phyloP scores from a whole-genome alignment of 202 grass and related monocot genomes.

The Brachypodium distachyon region DNA sequence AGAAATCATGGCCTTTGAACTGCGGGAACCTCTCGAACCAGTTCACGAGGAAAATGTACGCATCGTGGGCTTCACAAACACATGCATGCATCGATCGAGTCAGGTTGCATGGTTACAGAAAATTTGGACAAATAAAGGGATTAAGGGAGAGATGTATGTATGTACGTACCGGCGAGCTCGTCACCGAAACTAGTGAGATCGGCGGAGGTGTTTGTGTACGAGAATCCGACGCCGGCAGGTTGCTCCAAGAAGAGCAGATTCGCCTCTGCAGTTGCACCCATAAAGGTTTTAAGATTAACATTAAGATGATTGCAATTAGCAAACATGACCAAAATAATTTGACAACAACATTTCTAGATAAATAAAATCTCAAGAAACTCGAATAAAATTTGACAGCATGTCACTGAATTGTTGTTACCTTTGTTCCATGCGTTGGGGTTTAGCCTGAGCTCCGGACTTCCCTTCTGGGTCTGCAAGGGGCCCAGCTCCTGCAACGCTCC shows the following conservation, averaged over 20 bases:
- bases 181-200: conserved; percentile 4
- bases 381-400: too few species aligned
- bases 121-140: too few species aligned
- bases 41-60: too few species aligned
- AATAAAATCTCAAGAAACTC: too few species aligned
- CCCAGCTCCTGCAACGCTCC: conserved; percentile 45
- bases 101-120: too few species aligned
- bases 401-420: conserved; percentile 10
- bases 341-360: too few species aligned
- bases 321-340: not conserved
- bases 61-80: not conserved
- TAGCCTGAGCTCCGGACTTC: conserved; percentile 22
- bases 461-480: conserved; percentile 37
- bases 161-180: conserved; percentile 3
- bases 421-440: conserved; percentile 52
- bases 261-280: not conserved
- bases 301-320: not conserved
- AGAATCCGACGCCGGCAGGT: conserved; percentile 35
- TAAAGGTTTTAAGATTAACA: not conserved
- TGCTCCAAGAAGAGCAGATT: conserved; percentile 35
- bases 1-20: too few species aligned
- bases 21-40: too few species aligned
- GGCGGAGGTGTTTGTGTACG: conserved; percentile 24
- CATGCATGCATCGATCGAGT: not conserved
- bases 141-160: too few species aligned